Evolutionary conservation across 2,329 filamentous ascomycete genomes (phyloP).

Genomic region (Thermoascus crustaceus): DNA sequence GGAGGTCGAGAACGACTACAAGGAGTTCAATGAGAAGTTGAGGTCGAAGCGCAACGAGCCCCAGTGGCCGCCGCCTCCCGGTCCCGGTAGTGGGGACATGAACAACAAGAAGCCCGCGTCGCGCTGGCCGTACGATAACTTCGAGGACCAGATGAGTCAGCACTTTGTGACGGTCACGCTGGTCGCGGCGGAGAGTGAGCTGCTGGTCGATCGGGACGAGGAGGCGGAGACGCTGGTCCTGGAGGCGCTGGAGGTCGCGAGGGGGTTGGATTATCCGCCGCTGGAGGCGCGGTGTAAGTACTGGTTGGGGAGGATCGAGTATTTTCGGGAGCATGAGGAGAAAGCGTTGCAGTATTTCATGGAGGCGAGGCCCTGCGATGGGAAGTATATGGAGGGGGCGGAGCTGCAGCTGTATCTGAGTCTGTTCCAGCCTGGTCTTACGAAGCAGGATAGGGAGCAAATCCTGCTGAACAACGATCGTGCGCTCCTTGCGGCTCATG

Average conservation of each 20-base stretch:
- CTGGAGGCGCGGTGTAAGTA: slow-evolving; percentile 15
- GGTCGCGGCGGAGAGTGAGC: background rate
- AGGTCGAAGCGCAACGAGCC: slow-evolving; percentile 2
- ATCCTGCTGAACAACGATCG: background rate
- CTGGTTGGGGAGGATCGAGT: slow-evolving; percentile 20
- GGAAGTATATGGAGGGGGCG: slow-evolving; percentile 11
- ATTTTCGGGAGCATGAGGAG: slow-evolving; percentile 9
- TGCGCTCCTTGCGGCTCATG: no score
- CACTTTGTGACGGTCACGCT: slow-evolving; percentile 3
- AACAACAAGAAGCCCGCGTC: no score
- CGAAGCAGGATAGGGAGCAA: background rate
- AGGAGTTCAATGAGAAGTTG: background rate
- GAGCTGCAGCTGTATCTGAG: slow-evolving; percentile 4
- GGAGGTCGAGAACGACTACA: background rate
- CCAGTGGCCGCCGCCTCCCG: no score
- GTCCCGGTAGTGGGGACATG: no score
- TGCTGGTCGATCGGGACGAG: background rate
- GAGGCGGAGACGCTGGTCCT: slow-evolving; percentile 7
- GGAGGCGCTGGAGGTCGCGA: slow-evolving; percentile 8
- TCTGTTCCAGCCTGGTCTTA: slow-evolving; percentile 5
- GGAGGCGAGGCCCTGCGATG: slow-evolving; percentile 12
- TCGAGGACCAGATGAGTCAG: slow-evolving; percentile 3
- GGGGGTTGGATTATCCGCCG: slow-evolving; percentile 2
- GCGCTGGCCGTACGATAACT: no score
- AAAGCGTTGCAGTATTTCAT: slow-evolving; percentile 13